Base-by-base conservation (phyloP, 768 basidiomycete genomes). In the Tremella yokohamensis region DNA sequence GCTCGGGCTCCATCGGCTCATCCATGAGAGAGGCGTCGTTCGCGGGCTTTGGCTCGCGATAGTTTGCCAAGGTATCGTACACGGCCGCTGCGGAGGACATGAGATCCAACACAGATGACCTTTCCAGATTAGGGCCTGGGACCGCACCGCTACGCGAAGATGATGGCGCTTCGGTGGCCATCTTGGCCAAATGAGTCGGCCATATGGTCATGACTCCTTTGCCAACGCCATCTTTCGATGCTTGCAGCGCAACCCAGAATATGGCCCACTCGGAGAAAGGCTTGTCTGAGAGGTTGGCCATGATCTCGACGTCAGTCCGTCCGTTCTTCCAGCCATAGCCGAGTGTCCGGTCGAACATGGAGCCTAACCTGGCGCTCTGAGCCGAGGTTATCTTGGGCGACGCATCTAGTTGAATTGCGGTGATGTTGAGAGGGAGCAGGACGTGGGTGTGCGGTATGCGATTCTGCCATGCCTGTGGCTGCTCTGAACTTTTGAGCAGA, bases 121-220 rank as follows among this genome's bases (percentile, higher is more conserved):
- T 1, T 13, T 38, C 40, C 18, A 49, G 16, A 18, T 56, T 40
- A 11, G 48, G 39, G 13, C 25, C 47, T n/a, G 25, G 24, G 13
- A 34, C 34, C 25, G 8, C 22, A 18, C 59, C 18, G 45, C 42
- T 56, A 1, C 40, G 54, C 15, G 52, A 16, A 47, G 15, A 9
- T 1, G 52, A 24, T 12, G 40, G 7, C 13, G 20, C n/a, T 1
- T 6, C 15, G 26, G 8, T 22, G 11, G 40, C 7, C 8, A 48
- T 50, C 2, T 40, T 42, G 18, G 56, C 25, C 8, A 65, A 54
- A 45, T 54, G 50, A 39, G 40, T 48, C 1, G 64, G 64, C 64
- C 64, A 65, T 18, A 65, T 47, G 9, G 61, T 59, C 3, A 65
- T 24, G 7, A 65, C 61, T 12, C 64, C 64, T 50, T 54, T 50